These are phyloP conservation scores for Halophytophthora polymorphica DNA, from an alignment of 352 stramenopile species.

Conservation along the genomic window DNA sequence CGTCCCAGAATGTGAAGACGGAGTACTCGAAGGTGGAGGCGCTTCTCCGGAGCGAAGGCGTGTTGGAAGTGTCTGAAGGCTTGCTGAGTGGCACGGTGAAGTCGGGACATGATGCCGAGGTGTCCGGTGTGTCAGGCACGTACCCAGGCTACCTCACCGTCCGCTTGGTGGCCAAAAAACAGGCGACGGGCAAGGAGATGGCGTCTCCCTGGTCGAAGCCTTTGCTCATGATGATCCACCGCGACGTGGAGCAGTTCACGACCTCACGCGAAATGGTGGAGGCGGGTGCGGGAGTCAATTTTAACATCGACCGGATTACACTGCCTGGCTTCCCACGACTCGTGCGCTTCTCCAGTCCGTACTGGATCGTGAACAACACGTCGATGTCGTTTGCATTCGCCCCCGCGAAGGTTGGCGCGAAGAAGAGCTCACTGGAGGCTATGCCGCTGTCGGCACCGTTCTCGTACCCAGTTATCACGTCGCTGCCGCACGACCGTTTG, in stretches of 20 bases:
- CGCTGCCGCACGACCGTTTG: conserved; percentile 58
- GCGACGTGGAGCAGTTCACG: conserved; percentile 69
- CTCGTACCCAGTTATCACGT: conserved; percentile 58
- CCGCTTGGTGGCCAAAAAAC: conserved; percentile 45
- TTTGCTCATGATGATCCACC: conserved; percentile 83
- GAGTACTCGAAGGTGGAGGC: conserved; percentile 66
- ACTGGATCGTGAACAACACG: conserved; percentile 87
- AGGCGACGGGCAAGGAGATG: conserved; percentile 26
- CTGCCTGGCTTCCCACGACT: conserved; percentile 65
- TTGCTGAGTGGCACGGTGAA: conserved; percentile 52
- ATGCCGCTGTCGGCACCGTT: conserved; percentile 50
- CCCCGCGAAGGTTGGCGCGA: conserved; percentile 52
- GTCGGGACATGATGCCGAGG: conserved; percentile 70
- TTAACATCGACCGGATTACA: conserved; percentile 76
- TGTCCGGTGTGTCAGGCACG: conserved; percentile 67
- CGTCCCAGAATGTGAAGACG: conserved; percentile 39
- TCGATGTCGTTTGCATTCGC: conserved; percentile 63
- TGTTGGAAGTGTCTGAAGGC: conserved; percentile 25
- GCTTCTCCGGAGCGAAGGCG: conserved; percentile 37
- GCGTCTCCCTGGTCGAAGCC: conserved; percentile 75
- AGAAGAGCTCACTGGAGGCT: conserved; percentile 37
- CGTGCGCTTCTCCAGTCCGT: conserved; percentile 77
- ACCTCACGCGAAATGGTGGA: conserved; percentile 55
- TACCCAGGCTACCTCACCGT: conserved; percentile 73
- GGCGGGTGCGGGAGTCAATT: conserved; percentile 45